phyloP scores from a whole-genome alignment of 2,329 filamentous ascomycete species.

The Kalmusia sp. region DNA sequence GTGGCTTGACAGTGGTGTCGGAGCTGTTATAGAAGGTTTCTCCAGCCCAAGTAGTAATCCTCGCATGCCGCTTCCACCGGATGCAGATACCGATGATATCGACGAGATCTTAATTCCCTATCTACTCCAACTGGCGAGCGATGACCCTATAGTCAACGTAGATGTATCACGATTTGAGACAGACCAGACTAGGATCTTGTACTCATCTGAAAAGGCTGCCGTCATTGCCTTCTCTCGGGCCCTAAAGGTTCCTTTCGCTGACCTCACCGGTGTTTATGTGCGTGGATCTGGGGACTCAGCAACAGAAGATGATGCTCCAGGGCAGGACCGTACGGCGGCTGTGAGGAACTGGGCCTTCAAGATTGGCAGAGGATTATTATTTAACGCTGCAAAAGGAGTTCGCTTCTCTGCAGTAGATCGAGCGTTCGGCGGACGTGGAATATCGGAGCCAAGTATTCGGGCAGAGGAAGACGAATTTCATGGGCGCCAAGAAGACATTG shows the following conservation, averaged over 20 bases:
- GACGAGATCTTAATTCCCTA: constrained; percentile 66
- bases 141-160: constrained; percentile 60
- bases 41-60: constrained; percentile 53
- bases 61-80: constrained; percentile 61
- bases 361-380: constrained; percentile 65
- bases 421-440: constrained; percentile 67
- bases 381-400: constrained; percentile 63
- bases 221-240: constrained; percentile 64
- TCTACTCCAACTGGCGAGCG: constrained; percentile 60
- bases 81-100: constrained; percentile 60
- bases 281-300: constrained; percentile 25
- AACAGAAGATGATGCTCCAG: constrained; percentile 29
- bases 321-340: constrained; percentile 53
- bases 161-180: constrained; percentile 65
- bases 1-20: constrained; percentile 67
- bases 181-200: constrained; percentile 61
- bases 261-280: constrained; percentile 52
- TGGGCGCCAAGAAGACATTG: constrained; percentile 55
- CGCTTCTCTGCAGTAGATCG: constrained; percentile 65
- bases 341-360: constrained; percentile 65
- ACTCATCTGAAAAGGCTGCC: constrained; percentile 60
- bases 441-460: constrained; percentile 47
- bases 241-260: constrained; percentile 60
- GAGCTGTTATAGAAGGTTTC: constrained; percentile 64
- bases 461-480: constrained; percentile 51